Evolutionary conservation across 1,284 basidiomycete genomes (phyloP).

Genomic region (Cutaneotrichosporon cavernicola): DNA sequence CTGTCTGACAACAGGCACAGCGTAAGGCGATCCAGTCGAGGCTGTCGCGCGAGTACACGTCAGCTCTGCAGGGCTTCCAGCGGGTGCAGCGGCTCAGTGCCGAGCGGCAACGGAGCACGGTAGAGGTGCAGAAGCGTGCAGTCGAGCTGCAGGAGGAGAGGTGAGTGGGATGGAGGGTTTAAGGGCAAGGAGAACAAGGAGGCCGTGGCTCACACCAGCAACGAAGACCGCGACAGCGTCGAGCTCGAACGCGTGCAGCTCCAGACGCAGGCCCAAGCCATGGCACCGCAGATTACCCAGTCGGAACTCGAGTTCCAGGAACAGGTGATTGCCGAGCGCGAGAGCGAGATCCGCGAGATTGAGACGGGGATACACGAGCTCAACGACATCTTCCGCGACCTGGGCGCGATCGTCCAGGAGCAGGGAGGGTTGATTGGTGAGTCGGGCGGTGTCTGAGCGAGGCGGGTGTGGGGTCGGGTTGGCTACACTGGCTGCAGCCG

Average conservation of each 20-base stretch:
- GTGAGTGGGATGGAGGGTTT: constrained; percentile 25
- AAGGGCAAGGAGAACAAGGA: too few species aligned
- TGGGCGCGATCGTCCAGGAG: constrained; percentile 90
- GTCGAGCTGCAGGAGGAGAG: constrained; percentile 43
- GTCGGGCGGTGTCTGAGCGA: constrained; percentile 48
- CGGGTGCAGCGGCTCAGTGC: constrained; percentile 84
- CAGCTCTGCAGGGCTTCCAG: constrained; percentile 87
- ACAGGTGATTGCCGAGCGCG: constrained; percentile 90
- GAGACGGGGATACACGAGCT: constrained; percentile 96
- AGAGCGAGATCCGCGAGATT: constrained; percentile 92
- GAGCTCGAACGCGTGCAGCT: constrained; percentile 47
- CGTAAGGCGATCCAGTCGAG: constrained; percentile 66
- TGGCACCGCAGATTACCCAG: constrained; percentile 64
- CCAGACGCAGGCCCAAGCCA: constrained; percentile 40
- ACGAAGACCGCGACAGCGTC: constrained; percentile 35
- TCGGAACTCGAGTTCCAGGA: constrained; percentile 96
- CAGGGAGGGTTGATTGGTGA: constrained; percentile 92
- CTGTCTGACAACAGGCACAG: constrained; percentile 29
- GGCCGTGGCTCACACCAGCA: neutral
- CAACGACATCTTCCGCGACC: constrained; percentile 93
- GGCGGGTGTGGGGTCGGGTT: too few species aligned
- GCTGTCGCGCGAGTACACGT: constrained; percentile 87
- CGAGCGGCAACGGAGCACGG: constrained; percentile 77
- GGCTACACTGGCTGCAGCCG: too few species aligned
- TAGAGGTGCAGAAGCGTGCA: constrained; percentile 61